phyloP scores from a whole-genome alignment of 257 asterid genomes.

The Ajuga chamaepitys region DNA sequence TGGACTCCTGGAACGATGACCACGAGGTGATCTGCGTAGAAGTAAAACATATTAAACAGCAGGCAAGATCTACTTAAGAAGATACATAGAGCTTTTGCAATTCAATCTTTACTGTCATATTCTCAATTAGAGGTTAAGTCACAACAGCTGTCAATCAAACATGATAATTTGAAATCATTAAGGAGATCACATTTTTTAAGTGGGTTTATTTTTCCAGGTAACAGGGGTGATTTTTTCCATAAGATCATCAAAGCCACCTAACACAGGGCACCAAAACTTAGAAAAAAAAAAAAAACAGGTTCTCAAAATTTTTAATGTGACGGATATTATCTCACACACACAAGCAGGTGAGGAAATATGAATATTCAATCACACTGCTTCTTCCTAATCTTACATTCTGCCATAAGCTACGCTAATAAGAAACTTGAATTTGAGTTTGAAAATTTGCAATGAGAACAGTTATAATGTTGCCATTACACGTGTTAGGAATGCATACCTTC shows the following conservation, averaged over 20 bases:
- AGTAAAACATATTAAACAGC: not conserved
- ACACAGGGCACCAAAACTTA: no score
- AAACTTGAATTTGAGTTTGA: not conserved
- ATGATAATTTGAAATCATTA: not conserved
- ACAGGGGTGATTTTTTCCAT: no score
- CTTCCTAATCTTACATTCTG: slow-evolving; percentile 2
- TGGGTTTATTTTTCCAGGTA: no score
- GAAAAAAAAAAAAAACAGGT: no score
- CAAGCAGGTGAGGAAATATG: not conserved
- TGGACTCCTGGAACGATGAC: slow-evolving; percentile 88
- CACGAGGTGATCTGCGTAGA: slow-evolving; percentile 71
- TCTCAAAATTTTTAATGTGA: no score
- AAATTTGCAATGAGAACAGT: not conserved
- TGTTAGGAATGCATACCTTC: slow-evolving; percentile 45
- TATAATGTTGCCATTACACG: not conserved
- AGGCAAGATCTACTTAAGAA: not conserved
- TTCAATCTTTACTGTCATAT: not conserved
- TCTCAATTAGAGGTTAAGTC: not conserved
- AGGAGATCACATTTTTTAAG: not conserved
- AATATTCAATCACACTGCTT: not conserved
- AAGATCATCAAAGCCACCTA: no score
- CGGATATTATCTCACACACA: not conserved
- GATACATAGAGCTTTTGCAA: not conserved
- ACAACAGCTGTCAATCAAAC: not conserved
- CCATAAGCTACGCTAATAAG: not conserved